Base-by-base conservation (phyloP, 2,329 filamentous ascomycete species). In the Colletotrichum tropicale region DNA sequence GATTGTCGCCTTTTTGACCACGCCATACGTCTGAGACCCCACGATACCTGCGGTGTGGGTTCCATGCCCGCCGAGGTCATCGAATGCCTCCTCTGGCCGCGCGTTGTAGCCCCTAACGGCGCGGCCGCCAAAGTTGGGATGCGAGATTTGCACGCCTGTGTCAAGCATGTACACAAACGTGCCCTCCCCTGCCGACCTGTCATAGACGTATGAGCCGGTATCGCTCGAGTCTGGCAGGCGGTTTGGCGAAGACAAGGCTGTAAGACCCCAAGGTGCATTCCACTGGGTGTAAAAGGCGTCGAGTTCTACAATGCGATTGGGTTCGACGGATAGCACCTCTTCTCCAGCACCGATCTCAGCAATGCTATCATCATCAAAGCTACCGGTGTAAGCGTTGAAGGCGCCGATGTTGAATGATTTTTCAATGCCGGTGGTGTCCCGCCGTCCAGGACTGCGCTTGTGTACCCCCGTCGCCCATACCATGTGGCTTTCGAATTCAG, bases 1-100 rank as follows among this genome's bases (percentile, higher is more conserved):
- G 32, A 89, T 80, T 21, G 77, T 83, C 4, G 83, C 82, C 79
- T 85, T 84, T 81, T 88, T 89, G 18, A 87, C 86, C 15, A 89
- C 82, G 71, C 84, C 84, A 66, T 83, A 85, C 28, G 81, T 84
- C 74, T 78, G 79, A 16, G 83, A 82, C 30, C 77, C 84, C 34
- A 84, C 83, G 28, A 81, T 85, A n/a, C 83, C 84, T 13, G 84
- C 80, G 36, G 84, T 81, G 62, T 86, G 84, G 12, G 87, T 88
- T 48, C 86, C 87, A 77, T 88, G 87, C 16, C 87, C 86, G 64
- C 85, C 82, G 80, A n/a, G 80, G 71, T 83, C 82, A 16, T 82
- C 82, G 9, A 81, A 81, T 36, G 83, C 80, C 38, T 79, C 76
- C 16, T 77, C 78, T 38, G 80, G 78, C 34, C 78, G 78, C 64